These are phyloP conservation scores for Pseudoneurospora amorphoporcata DNA, from an alignment of 495 filamentous ascomycete genomes.

Conservation along the genomic window DNA sequence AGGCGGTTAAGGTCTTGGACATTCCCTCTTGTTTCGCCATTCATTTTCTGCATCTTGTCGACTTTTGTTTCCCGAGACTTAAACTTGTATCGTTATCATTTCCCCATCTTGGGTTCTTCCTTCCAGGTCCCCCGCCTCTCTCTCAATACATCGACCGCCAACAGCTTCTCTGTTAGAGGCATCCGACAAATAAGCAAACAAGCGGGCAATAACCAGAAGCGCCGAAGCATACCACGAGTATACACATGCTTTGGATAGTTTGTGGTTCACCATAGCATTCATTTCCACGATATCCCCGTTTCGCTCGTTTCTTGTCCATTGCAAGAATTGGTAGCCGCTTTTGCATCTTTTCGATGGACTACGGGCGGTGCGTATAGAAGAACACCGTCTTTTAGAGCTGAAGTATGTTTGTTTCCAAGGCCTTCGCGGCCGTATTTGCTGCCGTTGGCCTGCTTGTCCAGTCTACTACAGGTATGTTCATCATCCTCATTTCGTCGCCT, in stretches of 20 bases:
- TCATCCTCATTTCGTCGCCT: neutral
- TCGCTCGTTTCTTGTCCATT: neutral
- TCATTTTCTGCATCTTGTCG: neutral
- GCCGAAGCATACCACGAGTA: neutral
- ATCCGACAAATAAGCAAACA: neutral
- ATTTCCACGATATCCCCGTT: neutral
- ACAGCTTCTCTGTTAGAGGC: neutral
- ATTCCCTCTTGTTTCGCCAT: neutral
- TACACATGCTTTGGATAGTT: neutral
- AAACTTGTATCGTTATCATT: neutral
- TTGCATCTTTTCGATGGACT: neutral
- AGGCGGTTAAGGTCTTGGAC: neutral
- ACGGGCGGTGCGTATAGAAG: neutral
- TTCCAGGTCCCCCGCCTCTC: neutral
- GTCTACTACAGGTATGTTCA: slow-evolving; percentile 19
- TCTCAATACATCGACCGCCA: neutral
- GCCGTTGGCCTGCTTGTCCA: slow-evolving; percentile 21
- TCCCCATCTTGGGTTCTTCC: neutral
- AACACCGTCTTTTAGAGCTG: neutral
- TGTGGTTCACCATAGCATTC: neutral
- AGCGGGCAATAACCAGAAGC: neutral
- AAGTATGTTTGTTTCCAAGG: slow-evolving; percentile 26
- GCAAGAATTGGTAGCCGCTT: neutral
- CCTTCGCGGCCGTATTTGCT: slow-evolving; percentile 24
- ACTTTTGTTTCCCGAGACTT: neutral